Evolutionary conservation across 495 filamentous ascomycete species (phyloP), one percentile per base, ranked within the genome.

Genomic region (Pseudoneurospora amorphoporcata): DNA sequence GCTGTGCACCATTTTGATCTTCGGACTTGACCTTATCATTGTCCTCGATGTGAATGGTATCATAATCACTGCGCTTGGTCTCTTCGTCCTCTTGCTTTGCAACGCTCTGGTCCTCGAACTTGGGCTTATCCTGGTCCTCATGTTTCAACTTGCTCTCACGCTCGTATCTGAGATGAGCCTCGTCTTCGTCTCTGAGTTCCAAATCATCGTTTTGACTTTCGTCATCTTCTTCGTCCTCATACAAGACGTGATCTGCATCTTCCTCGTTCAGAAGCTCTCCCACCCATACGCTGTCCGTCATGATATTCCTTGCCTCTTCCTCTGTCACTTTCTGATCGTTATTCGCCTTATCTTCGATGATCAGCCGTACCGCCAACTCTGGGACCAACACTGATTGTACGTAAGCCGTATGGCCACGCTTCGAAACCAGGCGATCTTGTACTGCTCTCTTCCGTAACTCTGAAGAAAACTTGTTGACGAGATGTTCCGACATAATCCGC

Each of bases 321-420:
- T 88, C 87, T 7, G 82, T 81, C n/a, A 91, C 86, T 0, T 80
- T 3, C 53, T 35, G 9, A 14, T 19, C 19, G 4, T 8, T n/a
- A 19, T 23, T 8, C 47, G 29, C 10, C 23, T 12, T 92, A 77
- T 99, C 95, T 74, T 97, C 91, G 84, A 87, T 92, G 37, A 98
- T 90, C 19, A 99, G 85, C 74, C 83, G 81, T 2, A 92, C 84
- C 5, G 91, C 88, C 68, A 98, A 79, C 78, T 99, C 95, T 0
- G 94, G 94, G 16, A 97, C 94, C 53, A 98, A 82, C 3, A 98
- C 95, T 0, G 85, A 84, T 80, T 97, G 94, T 8, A 97, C 88
- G 75, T 92, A 99, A 19, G 86, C 87, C 16, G 88, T 88, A 38
- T 92, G 85, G 10, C 93, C 92, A 35, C 91, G 85, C 0, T 85